Evolutionary conservation across 139 green algal species (phyloP), one percentile per base, ranked within the genome.

Genomic region (Chlorella sp.): DNA sequence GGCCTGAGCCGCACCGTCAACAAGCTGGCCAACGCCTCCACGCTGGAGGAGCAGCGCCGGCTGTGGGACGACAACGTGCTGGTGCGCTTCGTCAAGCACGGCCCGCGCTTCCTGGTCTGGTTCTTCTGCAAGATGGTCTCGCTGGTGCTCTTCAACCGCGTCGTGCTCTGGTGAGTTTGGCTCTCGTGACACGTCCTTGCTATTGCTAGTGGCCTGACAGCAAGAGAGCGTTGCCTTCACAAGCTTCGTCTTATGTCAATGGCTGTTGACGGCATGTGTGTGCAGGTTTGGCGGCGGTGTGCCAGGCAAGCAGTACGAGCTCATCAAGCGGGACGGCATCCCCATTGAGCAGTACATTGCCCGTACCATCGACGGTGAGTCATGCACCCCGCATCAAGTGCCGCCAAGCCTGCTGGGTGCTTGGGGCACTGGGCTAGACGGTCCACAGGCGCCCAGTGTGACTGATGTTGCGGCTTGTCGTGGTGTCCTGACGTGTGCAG

Each of bases 271-370:
- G n/a, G n/a, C n/a, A 10, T 55, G 42, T 55, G 5, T 68, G 62
- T 67, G 23, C 69, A 74, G 90, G 93, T 98, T 98, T 86, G 94
- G 94, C 35, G 94, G 86, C 29, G 95, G 95, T 62, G 93, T 99
- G 70, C 91, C 92, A 0, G 75, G 81, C 66, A 96, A 97, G 82
- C 95, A 99, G 89, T 95, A 96, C 74, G 75, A 90, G 55, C 89
- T 99, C 20, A 97, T 99, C 75, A 79, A 84, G 50, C 83, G 87
- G 29, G 92, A 97, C 65, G 90, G 89, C 55, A 81, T 96, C 64
- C 85, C 88, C 67, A 94, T 98, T 71, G 86, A 86, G 74, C 50
- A 83, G 36, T 98, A 98, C 85, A 85, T 95, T 17, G 91, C 88
- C 0, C 85, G 90, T 74, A 95, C 88, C 2, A 78, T 98, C 35